phyloP scores from a whole-genome alignment of 2,329 filamentous ascomycete species.

The Aaosphaeria pasadenensis region DNA sequence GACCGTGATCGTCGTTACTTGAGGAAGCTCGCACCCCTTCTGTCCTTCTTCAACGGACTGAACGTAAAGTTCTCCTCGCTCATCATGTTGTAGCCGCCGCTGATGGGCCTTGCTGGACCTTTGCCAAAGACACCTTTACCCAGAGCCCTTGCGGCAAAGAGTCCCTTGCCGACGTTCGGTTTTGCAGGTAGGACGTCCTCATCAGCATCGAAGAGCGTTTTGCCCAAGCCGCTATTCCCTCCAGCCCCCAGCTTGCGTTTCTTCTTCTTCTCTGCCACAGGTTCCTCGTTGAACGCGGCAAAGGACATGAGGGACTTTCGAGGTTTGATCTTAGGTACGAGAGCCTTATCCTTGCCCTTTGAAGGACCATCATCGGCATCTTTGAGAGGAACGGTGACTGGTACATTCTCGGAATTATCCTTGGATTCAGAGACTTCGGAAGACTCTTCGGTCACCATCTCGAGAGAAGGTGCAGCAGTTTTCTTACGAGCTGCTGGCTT shows the following conservation, averaged over 20 bases:
- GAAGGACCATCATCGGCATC: slow-evolving; percentile 24
- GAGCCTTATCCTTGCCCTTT: slow-evolving; percentile 27
- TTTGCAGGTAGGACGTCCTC: slow-evolving; percentile 31
- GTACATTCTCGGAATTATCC: slow-evolving; percentile 38
- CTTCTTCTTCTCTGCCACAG: slow-evolving; percentile 45
- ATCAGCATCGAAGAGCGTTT: slow-evolving; percentile 67
- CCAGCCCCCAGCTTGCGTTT: slow-evolving; percentile 69
- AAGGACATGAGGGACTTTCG: slow-evolving; percentile 50
- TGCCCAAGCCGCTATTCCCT: slow-evolving; percentile 49
- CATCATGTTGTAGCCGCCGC: slow-evolving; percentile 33
- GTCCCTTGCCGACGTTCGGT: slow-evolving; percentile 31
- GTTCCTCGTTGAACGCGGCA: slow-evolving; percentile 38
- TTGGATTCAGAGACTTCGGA: slow-evolving; percentile 35
- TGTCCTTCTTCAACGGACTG: slow-evolving; percentile 40
- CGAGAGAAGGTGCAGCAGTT: slow-evolving; percentile 34
- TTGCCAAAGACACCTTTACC: slow-evolving; percentile 32
- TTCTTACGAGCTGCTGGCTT: slow-evolving; percentile 40
- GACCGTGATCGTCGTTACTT: slow-evolving; percentile 6
- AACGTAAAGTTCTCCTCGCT: slow-evolving; percentile 39
- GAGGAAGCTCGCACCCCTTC: slow-evolving; percentile 24
- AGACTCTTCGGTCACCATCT: slow-evolving; percentile 44
- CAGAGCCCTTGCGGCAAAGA: slow-evolving; percentile 37
- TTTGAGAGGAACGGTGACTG: slow-evolving; percentile 32
- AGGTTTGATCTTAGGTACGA: slow-evolving; percentile 35
- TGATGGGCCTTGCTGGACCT: slow-evolving; percentile 22